Evolutionary conservation across 176 grass and related monocot species (phyloP).

Genomic region (Eleusine indica): DNA sequence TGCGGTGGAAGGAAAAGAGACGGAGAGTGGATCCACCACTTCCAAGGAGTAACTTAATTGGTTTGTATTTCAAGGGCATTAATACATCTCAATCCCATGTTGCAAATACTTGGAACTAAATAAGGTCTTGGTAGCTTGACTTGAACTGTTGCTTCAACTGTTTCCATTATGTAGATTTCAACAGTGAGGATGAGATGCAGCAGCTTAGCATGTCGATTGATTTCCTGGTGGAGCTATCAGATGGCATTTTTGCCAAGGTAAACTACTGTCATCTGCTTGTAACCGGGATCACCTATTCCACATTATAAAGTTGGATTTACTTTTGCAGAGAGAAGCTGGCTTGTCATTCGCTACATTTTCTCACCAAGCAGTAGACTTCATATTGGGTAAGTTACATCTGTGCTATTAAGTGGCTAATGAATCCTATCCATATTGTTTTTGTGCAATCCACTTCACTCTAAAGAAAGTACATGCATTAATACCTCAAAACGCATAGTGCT

Average conservation of each 20-base stretch:
- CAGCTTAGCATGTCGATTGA: conserved; percentile 74
- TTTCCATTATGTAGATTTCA: conserved; percentile 52
- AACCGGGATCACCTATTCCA: neutral
- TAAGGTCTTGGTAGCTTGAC: neutral
- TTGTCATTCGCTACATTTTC: conserved; percentile 74
- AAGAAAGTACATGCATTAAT: conserved; percentile 2
- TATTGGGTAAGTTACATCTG: conserved; percentile 59
- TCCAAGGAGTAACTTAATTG: conserved; percentile 55
- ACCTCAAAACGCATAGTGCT: conserved; percentile 47
- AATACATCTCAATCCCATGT: neutral
- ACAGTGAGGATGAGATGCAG: conserved; percentile 71
- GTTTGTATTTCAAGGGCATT: conserved; percentile 32
- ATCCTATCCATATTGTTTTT: neutral
- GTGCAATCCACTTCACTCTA: neutral
- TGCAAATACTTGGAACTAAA: neutral
- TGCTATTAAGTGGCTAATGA: neutral
- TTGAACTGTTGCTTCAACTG: conserved; percentile 16
- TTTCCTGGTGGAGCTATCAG: conserved; percentile 80
- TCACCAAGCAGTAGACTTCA: conserved; percentile 93
- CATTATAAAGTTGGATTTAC: conserved; percentile 38
- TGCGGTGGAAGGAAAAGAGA: conserved; percentile 83
- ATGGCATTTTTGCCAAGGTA: conserved; percentile 69
- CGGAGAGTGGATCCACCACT: conserved; percentile 59
- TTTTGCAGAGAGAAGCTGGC: conserved; percentile 54
- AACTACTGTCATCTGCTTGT: conserved; percentile 7